phyloP scores from a whole-genome alignment of 2,329 filamentous ascomycete genomes.

The Plectosphaerella cucumerina region DNA sequence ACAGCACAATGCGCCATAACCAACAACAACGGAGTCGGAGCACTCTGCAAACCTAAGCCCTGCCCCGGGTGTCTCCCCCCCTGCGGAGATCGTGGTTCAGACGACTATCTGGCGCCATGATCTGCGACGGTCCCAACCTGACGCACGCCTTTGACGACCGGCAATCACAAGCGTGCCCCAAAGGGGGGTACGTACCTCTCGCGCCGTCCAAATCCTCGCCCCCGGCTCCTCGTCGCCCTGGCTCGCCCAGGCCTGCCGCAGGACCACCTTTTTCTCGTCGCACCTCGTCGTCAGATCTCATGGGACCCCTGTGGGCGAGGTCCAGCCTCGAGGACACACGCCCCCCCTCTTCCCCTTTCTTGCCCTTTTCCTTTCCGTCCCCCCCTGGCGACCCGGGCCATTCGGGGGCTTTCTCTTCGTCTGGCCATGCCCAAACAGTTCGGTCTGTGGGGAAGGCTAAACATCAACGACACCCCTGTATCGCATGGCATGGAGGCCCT shows the following conservation, averaged over 20 bases:
- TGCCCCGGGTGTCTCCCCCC: constrained; percentile 20
- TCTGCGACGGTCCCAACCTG: constrained; percentile 29
- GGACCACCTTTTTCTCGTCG: constrained; percentile 11
- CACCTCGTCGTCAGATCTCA: constrained; percentile 13
- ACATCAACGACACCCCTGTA: constrained; percentile 24
- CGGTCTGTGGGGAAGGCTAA: constrained; percentile 27
- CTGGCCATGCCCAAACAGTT: constrained; percentile 20
- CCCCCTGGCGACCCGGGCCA: constrained; percentile 7
- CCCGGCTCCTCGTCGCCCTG: background rate
- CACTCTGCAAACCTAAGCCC: constrained; percentile 16
- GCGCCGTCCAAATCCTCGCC: constrained; percentile 2
- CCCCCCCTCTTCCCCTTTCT: constrained; percentile 11
- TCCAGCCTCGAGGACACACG: constrained; percentile 8
- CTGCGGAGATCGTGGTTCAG: constrained; percentile 36
- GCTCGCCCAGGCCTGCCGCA: constrained; percentile 5
- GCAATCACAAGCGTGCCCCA: constrained; percentile 12
- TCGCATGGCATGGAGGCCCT: constrained; percentile 18
- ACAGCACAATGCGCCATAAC: no score
- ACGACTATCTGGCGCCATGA: constrained; percentile 35
- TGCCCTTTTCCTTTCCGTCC: constrained; percentile 13
- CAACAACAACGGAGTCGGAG: background rate
- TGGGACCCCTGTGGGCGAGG: constrained; percentile 5
- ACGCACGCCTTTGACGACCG: constrained; percentile 21
- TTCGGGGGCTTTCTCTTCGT: constrained; percentile 19
- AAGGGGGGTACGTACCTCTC: background rate